Evolutionary conservation across 176 grass and related monocot species (phyloP).

Genomic region (Zea mays): DNA sequence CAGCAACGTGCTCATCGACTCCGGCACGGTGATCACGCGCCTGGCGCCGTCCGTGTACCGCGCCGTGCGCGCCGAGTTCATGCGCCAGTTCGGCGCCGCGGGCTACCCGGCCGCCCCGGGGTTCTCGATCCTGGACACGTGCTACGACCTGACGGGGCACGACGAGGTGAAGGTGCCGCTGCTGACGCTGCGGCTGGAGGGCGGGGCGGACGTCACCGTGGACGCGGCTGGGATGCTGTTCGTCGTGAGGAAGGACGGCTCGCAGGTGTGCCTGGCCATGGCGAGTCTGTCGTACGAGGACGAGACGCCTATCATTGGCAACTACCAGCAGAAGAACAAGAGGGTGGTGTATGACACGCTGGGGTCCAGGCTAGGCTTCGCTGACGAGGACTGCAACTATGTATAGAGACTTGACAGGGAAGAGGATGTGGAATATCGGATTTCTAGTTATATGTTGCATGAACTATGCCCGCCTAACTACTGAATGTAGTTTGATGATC

Average conservation of each 20-base stretch:
- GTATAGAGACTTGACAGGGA: not conserved
- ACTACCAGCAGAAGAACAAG: constrained; percentile 97
- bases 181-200: constrained; percentile 65
- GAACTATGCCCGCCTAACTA: not conserved
- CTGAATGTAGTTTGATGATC: not conserved
- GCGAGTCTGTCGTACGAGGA: constrained; percentile 79
- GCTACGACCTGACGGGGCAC: constrained; percentile 68
- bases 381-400: constrained; percentile 68
- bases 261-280: constrained; percentile 82
- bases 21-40: constrained; percentile 88
- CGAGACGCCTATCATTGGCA: constrained; percentile 76
- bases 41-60: constrained; percentile 75
- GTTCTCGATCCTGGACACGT: constrained; percentile 85
- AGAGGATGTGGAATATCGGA: not conserved
- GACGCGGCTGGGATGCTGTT: constrained; percentile 80
- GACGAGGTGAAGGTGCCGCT: constrained; percentile 76
- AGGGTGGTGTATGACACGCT: constrained; percentile 83
- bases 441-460: not conserved
- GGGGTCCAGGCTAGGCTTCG: constrained; percentile 70
- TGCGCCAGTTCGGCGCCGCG: constrained; percentile 50
- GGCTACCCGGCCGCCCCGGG: constrained; percentile 46
- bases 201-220: constrained; percentile 49
- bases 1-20: constrained; percentile 76
- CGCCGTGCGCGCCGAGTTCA: constrained; percentile 66
- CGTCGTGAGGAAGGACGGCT: constrained; percentile 79